phyloP scores from a whole-genome alignment of 2,329 filamentous ascomycete species.

The Dichotomopilus funicola region DNA sequence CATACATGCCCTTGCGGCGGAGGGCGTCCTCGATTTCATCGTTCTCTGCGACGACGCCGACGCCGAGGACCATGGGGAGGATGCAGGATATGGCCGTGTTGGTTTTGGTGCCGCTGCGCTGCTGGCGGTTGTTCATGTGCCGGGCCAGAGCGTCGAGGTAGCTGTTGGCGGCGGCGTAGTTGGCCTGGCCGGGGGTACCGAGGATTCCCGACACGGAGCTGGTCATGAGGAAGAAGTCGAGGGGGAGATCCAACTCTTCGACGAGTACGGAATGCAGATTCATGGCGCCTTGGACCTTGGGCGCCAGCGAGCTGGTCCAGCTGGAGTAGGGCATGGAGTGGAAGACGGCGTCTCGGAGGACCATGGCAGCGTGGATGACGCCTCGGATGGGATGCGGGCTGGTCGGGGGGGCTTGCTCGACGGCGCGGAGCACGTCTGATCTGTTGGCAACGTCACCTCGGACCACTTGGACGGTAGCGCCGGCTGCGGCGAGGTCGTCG shows the following conservation, averaged over 20 bases:
- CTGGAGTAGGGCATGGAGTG: slow-evolving; percentile 11
- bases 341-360: slow-evolving; percentile 16
- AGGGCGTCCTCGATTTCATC: slow-evolving; percentile 19
- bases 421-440: slow-evolving; percentile 9
- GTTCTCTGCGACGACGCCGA: slow-evolving; percentile 20
- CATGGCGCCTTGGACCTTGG: slow-evolving; percentile 16
- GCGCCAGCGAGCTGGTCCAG: slow-evolving; percentile 5
- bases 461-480: slow-evolving; percentile 17
- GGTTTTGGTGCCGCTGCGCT: not conserved
- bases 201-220: slow-evolving; percentile 29
- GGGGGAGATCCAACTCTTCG: slow-evolving; percentile 16
- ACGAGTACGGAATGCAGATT: slow-evolving; percentile 9
- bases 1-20: slow-evolving; percentile 26
- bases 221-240: slow-evolving; percentile 35
- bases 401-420: not conserved
- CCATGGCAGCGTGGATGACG: slow-evolving; percentile 23
- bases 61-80: slow-evolving; percentile 28
- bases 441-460: slow-evolving; percentile 13
- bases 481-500: slow-evolving; percentile 15
- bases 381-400: slow-evolving; percentile 19
- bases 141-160: slow-evolving; percentile 29
- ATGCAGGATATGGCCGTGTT: slow-evolving; percentile 28
- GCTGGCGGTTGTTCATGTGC: slow-evolving; percentile 23
- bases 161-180: slow-evolving; percentile 33
- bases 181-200: slow-evolving; percentile 25